phyloP scores from a whole-genome alignment of 257 asterid species.

The Nemophila menziesii region DNA sequence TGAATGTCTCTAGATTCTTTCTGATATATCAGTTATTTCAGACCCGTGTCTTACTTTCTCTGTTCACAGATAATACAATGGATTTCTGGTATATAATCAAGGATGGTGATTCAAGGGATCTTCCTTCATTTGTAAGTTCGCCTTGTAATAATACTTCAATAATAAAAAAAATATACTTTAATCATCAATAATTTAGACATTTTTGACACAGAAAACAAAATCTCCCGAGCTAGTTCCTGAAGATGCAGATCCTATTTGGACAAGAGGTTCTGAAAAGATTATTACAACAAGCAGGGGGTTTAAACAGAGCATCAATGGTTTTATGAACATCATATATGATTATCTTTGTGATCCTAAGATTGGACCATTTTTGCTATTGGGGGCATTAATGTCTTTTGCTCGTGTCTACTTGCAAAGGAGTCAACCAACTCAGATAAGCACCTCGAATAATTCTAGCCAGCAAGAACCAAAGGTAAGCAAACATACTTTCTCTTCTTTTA shows the following conservation, averaged over 20 bases:
- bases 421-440: slow-evolving; percentile 26
- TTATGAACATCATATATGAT: slow-evolving; percentile 27
- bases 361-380: slow-evolving; percentile 78
- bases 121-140: slow-evolving; percentile 79
- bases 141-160: too few relatives aligned
- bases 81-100: slow-evolving; percentile 68
- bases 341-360: slow-evolving; percentile 68
- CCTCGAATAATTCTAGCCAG: slow-evolving; percentile 29
- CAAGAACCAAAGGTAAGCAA: slow-evolving; percentile 11
- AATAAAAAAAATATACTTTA: too few relatives aligned
- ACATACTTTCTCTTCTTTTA: too few relatives aligned
- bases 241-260: slow-evolving; percentile 62
- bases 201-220: slow-evolving; percentile 56
- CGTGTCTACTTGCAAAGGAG: slow-evolving; percentile 56
- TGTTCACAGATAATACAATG: slow-evolving; percentile 61
- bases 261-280: slow-evolving; percentile 35
- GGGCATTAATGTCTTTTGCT: slow-evolving; percentile 60
- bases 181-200: too few relatives aligned
- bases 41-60: too few relatives aligned
- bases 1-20: too few relatives aligned
- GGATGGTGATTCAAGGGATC: slow-evolving; percentile 85
- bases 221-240: slow-evolving; percentile 80
- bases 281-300: slow-evolving; percentile 35
- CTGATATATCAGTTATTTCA: too few relatives aligned
- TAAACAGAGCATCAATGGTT: slow-evolving; percentile 25